A percentile compares a stretch with the other conserved stretches of the same genome.
These are phyloP conservation scores for Turnera subulata DNA, from an alignment of 345 rosid genomes.

Conservation along the genomic window DNA sequence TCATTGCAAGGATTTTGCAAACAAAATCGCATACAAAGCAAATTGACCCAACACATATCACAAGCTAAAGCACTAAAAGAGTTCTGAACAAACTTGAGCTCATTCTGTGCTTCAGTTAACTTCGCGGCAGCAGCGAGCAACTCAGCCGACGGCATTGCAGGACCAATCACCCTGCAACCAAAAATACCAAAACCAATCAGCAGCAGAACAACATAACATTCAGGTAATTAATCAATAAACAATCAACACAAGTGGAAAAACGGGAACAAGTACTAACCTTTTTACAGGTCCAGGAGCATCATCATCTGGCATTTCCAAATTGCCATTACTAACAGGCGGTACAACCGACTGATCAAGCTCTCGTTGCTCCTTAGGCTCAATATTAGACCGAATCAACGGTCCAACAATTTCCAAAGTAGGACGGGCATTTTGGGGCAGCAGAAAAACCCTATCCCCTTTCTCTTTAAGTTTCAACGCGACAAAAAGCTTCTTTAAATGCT, in stretches of 20 bases:
- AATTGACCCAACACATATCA: slow-evolving; percentile 1
- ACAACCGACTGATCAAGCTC: slow-evolving; percentile 19
- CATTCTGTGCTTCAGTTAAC: slow-evolving; percentile 87
- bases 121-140: slow-evolving; percentile 92
- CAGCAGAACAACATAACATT: neutral
- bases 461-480: slow-evolving; percentile 58
- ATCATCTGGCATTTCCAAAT: slow-evolving; percentile 11
- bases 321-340: slow-evolving; percentile 28
- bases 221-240: too few relatives aligned
- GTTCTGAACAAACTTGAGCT: slow-evolving; percentile 50
- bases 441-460: slow-evolving; percentile 62
- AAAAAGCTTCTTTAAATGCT: slow-evolving; percentile 69
- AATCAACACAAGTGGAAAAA: too few relatives aligned
- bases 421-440: slow-evolving; percentile 39
- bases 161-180: slow-evolving; percentile 70
- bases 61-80: neutral
- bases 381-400: slow-evolving; percentile 41
- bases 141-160: slow-evolving; percentile 93
- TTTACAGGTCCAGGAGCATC: too few relatives aligned
- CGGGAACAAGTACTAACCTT: too few relatives aligned
- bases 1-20: too few relatives aligned
- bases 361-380: slow-evolving; percentile 36
- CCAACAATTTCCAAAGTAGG: slow-evolving; percentile 62
- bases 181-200: slow-evolving; percentile 2
- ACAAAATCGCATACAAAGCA: neutral